Percentiles rank a stretch among this genome's conserved stretches.
Evolutionary conservation across 1,139 yeast genomes (phyloP).

Genomic region (Diutina siamensis): DNA sequence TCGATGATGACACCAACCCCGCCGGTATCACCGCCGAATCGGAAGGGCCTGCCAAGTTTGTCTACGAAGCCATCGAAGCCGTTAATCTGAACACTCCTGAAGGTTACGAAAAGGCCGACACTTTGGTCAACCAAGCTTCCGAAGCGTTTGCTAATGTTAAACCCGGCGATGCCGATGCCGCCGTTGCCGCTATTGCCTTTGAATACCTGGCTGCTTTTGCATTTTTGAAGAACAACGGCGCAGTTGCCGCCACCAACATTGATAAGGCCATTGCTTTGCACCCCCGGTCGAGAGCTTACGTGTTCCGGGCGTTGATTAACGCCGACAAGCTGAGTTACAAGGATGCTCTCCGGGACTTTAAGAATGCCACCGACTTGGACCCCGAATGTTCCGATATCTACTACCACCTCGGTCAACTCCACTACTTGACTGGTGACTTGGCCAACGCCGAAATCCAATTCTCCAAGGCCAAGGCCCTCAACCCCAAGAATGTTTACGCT

Average conservation of each 20-base stretch:
- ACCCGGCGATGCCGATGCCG: slow-evolving; percentile 30
- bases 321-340: slow-evolving; percentile 66
- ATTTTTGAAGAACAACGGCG: slow-evolving; percentile 55
- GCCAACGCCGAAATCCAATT: slow-evolving; percentile 66
- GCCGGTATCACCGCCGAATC: slow-evolving; percentile 38
- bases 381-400: slow-evolving; percentile 71
- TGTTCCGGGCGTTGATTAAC: slow-evolving; percentile 71
- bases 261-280: slow-evolving; percentile 51
- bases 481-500: slow-evolving; percentile 70
- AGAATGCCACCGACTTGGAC: slow-evolving; percentile 58
- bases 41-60: slow-evolving; percentile 39
- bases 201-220: slow-evolving; percentile 78
- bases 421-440: slow-evolving; percentile 70
- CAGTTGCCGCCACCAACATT: slow-evolving; percentile 47
- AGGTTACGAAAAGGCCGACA: slow-evolving; percentile 67
- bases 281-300: slow-evolving; percentile 77
- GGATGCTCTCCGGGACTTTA: slow-evolving; percentile 60
- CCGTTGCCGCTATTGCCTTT: slow-evolving; percentile 50
- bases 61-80: slow-evolving; percentile 58
- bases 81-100: slow-evolving; percentile 54
- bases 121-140: slow-evolving; percentile 56
- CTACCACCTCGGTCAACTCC: slow-evolving; percentile 92
- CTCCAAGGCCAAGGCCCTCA: slow-evolving; percentile 61
- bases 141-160: slow-evolving; percentile 28
- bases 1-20: slow-evolving; percentile 34